Evolutionary conservation across 768 basidiomycete species (phyloP).

Genomic region (Obba rivulosa): DNA sequence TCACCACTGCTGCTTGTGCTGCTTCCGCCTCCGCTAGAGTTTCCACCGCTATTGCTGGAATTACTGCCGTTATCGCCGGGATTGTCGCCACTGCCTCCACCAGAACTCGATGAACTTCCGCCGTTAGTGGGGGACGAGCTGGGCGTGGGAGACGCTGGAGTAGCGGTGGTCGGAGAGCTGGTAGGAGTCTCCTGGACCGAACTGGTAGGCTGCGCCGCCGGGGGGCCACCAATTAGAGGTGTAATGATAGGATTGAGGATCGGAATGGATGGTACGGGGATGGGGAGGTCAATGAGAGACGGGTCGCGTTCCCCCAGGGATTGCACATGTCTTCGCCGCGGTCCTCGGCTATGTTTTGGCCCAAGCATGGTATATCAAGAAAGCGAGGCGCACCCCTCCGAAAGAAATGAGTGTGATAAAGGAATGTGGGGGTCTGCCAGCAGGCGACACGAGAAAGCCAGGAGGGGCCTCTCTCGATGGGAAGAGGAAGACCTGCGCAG

Average conservation of each 20-base stretch:
- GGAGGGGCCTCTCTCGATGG: slow-evolving; percentile 4
- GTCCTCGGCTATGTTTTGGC: slow-evolving; percentile 6
- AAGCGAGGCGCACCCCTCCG: background rate
- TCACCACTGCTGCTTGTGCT: background rate
- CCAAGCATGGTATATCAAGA: background rate
- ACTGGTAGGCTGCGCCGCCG: slow-evolving; percentile 1
- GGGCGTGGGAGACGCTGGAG: background rate
- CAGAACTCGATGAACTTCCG: background rate
- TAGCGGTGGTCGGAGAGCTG: background rate
- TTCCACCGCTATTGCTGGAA: background rate
- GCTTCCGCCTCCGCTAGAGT: background rate
- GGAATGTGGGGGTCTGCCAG: slow-evolving; percentile 2
- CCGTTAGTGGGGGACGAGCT: background rate
- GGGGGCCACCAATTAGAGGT: slow-evolving; percentile 17
- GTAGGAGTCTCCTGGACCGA: slow-evolving; percentile 3
- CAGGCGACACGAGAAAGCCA: slow-evolving; percentile 3
- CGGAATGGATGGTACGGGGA: slow-evolving; percentile 37
- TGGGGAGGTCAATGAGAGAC: slow-evolving; percentile 31
- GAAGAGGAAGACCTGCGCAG: background rate
- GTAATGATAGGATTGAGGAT: slow-evolving; percentile 31
- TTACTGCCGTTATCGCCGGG: background rate
- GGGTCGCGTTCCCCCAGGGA: slow-evolving; percentile 32
- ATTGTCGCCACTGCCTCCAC: background rate
- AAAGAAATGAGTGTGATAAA: slow-evolving; percentile 6
- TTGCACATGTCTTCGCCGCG: slow-evolving; percentile 7